A percentile compares a stretch with the other conserved stretches of the same genome.
Conservation (phyloP, 2,329 filamentous ascomycete species). For the Aspergillus tubingensis region DNA sequence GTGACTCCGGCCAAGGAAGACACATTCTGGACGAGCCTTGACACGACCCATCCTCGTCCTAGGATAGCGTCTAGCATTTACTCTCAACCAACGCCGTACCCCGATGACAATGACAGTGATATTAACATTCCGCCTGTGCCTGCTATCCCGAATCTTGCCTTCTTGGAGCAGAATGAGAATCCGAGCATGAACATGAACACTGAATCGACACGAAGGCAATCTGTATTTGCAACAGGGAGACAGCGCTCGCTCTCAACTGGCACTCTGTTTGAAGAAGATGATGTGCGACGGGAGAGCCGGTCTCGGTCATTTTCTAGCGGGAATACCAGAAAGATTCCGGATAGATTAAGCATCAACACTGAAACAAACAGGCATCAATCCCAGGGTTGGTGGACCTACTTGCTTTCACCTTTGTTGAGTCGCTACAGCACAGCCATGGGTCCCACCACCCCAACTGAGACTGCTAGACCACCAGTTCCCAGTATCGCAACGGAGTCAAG, state of each 20-base stretch:
- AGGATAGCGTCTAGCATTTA: slow-evolving; percentile 48
- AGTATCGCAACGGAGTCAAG: slow-evolving; percentile 21
- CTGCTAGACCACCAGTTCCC: slow-evolving; percentile 30
- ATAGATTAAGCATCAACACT: slow-evolving; percentile 38
- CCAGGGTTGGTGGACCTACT: slow-evolving; percentile 53
- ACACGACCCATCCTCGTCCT: slow-evolving; percentile 27
- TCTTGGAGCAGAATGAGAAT: slow-evolving; percentile 17
- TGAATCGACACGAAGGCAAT: slow-evolving; percentile 19
- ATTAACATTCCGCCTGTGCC: slow-evolving; percentile 44
- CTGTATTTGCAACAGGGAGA: slow-evolving; percentile 25
- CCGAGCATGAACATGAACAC: slow-evolving; percentile 1
- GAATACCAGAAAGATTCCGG: slow-evolving; percentile 32
- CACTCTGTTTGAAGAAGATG: slow-evolving; percentile 42
- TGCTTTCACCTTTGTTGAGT: slow-evolving; percentile 48
- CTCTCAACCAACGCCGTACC: slow-evolving; percentile 42
- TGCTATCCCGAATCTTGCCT: slow-evolving; percentile 39
- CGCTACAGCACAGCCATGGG: slow-evolving; percentile 38
- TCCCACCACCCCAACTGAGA: slow-evolving; percentile 29
- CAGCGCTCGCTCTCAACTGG: slow-evolving; percentile 36
- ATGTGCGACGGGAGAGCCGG: slow-evolving; percentile 11
- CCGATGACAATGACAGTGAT: slow-evolving; percentile 24
- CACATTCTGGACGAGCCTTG: slow-evolving; percentile 36
- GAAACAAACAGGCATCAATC: slow-evolving; percentile 43
- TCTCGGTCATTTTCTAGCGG: slow-evolving; percentile 32
- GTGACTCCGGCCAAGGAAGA: slow-evolving; percentile 48